Conservation (phyloP, 176 grass and related monocot species). For the Eragrostis nindensis region DNA sequence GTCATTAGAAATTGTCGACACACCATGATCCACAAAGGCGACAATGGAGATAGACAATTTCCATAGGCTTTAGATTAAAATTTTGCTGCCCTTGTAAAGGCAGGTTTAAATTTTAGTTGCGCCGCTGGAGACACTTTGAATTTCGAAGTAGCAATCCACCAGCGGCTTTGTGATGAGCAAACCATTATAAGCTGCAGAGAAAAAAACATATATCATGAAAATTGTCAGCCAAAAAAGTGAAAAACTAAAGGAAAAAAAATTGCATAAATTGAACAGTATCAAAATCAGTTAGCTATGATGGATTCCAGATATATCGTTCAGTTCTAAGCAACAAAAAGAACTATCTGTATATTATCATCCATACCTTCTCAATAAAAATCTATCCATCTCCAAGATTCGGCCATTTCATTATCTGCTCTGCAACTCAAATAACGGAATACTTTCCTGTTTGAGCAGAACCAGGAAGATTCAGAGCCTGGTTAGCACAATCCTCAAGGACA, state of each 20-base stretch:
- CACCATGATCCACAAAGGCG: neutral
- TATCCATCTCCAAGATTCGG: neutral
- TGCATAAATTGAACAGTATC: constrained; percentile 13
- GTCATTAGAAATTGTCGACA: constrained; percentile 47
- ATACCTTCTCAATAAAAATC: constrained; percentile 41
- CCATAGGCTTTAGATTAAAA: constrained; percentile 26
- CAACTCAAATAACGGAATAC: constrained; percentile 84
- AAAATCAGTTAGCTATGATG: neutral
- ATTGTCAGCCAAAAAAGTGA: constrained; percentile 38
- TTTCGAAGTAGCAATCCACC: constrained; percentile 19
- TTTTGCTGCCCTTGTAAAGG: constrained; percentile 32
- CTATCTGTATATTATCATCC: constrained; percentile 3
- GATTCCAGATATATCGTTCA: neutral
- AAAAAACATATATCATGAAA: constrained; percentile 28
- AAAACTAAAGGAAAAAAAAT: constrained; percentile 6
- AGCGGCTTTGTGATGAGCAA: neutral
- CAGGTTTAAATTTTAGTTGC: constrained; percentile 22
- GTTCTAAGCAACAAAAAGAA: neutral
- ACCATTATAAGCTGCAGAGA: constrained; percentile 41
- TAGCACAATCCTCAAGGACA: constrained; percentile 85
- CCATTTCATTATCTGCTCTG: constrained; percentile 25
- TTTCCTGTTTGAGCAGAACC: constrained; percentile 86
- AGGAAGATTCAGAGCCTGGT: constrained; percentile 78
- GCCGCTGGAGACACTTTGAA: neutral
- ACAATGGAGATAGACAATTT: constrained; percentile 12